phyloP scores from a whole-genome alignment of 148 eudicot genomes.

The Mesembryanthemum crystallinum region DNA sequence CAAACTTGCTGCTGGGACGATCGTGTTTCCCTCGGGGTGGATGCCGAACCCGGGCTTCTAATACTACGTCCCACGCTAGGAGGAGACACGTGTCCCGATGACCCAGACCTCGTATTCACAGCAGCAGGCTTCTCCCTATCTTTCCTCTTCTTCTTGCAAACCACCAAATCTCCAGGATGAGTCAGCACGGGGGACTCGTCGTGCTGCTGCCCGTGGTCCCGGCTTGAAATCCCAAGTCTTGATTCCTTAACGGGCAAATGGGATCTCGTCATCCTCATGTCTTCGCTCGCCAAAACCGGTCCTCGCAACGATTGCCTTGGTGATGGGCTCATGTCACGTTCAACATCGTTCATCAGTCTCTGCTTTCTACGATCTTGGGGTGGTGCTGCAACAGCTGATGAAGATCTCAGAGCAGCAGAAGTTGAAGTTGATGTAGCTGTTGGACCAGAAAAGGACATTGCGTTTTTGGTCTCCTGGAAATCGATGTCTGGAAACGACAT shows the following conservation, averaged over 20 bases:
- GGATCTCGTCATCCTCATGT: slow-evolving; percentile 33
- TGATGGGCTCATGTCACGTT: slow-evolving; percentile 45
- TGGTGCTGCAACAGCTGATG: slow-evolving; percentile 30
- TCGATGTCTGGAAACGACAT: slow-evolving; percentile 67
- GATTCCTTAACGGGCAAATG: slow-evolving; percentile 52
- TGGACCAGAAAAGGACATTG: slow-evolving; percentile 59
- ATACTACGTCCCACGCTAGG: slow-evolving; percentile 56
- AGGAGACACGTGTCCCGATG: slow-evolving; percentile 76
- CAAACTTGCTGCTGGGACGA: slow-evolving; percentile 50
- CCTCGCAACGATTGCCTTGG: slow-evolving; percentile 49
- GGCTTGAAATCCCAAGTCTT: slow-evolving; percentile 42
- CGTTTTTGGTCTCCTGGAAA: slow-evolving; percentile 69
- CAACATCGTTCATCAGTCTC: slow-evolving; percentile 55
- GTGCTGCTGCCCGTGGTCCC: slow-evolving; percentile 36
- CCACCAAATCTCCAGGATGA: slow-evolving; percentile 93
- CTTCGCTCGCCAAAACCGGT: slow-evolving; percentile 38
- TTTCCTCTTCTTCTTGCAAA: slow-evolving; percentile 90
- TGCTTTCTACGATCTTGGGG: slow-evolving; percentile 54
- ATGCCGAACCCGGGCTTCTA: slow-evolving; percentile 55
- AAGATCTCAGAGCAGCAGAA: slow-evolving; percentile 48
- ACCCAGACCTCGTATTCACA: slow-evolving; percentile 47
- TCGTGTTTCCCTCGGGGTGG: slow-evolving; percentile 39
- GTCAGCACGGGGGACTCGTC: slow-evolving; percentile 50
- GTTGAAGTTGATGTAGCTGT: slow-evolving; percentile 37
- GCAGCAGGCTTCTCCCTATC: slow-evolving; percentile 65